These are phyloP conservation scores for Zoysia pacifica DNA, from an alignment of 176 grass and related monocot species.

Conservation along the genomic window DNA sequence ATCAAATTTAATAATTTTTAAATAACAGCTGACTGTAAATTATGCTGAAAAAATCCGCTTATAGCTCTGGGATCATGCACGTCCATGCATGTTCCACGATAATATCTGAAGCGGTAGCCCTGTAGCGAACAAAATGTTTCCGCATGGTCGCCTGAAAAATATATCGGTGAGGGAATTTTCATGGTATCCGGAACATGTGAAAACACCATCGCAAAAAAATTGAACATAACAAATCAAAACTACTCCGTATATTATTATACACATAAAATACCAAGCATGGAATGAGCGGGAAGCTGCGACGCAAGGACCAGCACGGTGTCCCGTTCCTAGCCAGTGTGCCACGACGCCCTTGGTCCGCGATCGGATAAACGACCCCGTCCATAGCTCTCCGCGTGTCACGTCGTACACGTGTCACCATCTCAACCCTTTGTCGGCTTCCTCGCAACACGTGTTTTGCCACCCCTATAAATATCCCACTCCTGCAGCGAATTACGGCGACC, in stretches of 20 bases:
- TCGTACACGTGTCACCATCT: slow-evolving; percentile 39
- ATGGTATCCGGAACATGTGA: neutral
- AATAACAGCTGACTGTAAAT: no score
- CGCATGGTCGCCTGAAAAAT: no score
- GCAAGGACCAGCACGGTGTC: neutral
- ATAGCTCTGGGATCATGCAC: no score
- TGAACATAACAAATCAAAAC: neutral
- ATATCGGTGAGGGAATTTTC: no score
- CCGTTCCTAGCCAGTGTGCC: slow-evolving; percentile 14
- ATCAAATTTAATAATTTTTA: no score
- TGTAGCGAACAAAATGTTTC: no score
- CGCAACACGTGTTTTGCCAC: slow-evolving; percentile 37
- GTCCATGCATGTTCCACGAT: no score
- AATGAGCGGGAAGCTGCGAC: neutral
- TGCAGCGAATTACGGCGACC: slow-evolving; percentile 5
- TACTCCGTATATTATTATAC: no score
- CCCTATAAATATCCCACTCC: slow-evolving; percentile 27
- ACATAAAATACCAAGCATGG: neutral
- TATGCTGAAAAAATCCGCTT: no score
- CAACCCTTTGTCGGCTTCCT: neutral
- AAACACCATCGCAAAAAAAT: neutral
- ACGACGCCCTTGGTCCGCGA: slow-evolving; percentile 2
- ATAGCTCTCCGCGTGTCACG: slow-evolving; percentile 45
- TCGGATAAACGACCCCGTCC: neutral
- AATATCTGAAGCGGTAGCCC: no score